Evolutionary conservation across 2,329 filamentous ascomycete genomes (phyloP), one percentile per base, ranked within the genome.

Genomic region (Venturiaceae sp.): DNA sequence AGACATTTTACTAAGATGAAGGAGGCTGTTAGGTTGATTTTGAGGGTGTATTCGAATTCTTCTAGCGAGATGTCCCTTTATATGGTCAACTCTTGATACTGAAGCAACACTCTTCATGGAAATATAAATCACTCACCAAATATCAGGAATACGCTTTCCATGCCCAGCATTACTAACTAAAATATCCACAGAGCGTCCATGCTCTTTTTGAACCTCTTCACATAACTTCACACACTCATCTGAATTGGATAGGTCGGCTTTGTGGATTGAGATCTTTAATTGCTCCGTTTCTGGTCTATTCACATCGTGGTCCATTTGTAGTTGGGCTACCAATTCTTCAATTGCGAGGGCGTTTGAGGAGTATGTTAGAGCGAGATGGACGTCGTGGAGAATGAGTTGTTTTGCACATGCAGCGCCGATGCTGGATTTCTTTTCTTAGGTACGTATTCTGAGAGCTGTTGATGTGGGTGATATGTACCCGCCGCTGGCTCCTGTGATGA

Each of bases 141-240:
- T 71, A 58, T 73, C 68, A n/a, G 62, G 63, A 53, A 84, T 80
- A n/a, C 83, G 76, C 65, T 83, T 83, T 41, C 84, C 84, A 62
- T 85, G 79, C 0, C 84, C 85, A 1, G 85, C 85, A 64, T 88
- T 88, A 9, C 80, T 81, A 28, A 88, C 69, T 2, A 88, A 72
- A 23, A 88, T 86, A 64, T 87, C 82, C 0, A 83, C 82, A 1
- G 75, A 74, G 58, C 80, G 74, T 11, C 73, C 74, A 66, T 86
- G 83, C 55, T 78, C 66, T 0, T 70, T 65, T 53, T 76, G 70
- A 46, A 87, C 80, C 58, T 83, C 77, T 14, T 72, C 63, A 59
- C 83, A 84, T 63, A 87, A 75, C 3, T 68, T 66, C 44, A 77
- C 69, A 33, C 85, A 80, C 52, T 81, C 78, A 6, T 77, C 75